Evolutionary conservation across 2,329 filamentous ascomycete genomes (phyloP).

Genomic region (Pezicula radicicola): DNA sequence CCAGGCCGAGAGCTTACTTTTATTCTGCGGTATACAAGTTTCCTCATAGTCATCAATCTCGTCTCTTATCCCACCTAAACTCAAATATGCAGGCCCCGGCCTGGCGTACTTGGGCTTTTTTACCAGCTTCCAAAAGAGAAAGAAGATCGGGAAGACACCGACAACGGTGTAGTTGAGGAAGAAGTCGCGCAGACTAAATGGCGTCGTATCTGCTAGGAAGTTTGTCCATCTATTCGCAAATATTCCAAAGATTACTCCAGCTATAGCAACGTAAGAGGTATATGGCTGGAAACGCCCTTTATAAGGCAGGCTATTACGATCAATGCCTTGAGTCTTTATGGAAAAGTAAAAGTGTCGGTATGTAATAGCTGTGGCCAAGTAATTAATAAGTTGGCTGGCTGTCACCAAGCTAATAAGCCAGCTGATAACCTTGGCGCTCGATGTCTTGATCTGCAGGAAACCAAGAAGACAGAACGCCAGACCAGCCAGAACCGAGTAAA

Average conservation of each 20-base stretch:
- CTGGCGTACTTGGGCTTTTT: slow-evolving; percentile 50
- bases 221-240: not conserved
- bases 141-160: slow-evolving; percentile 61
- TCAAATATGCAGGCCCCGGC: slow-evolving; percentile 31
- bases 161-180: slow-evolving; percentile 67
- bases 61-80: slow-evolving; percentile 1
- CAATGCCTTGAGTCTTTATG: slow-evolving; percentile 62
- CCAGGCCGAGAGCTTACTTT: not conserved
- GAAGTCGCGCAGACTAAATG: slow-evolving; percentile 37
- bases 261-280: not conserved
- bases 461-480: slow-evolving; percentile 67
- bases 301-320: slow-evolving; percentile 64
- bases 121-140: slow-evolving; percentile 66
- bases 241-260: not conserved
- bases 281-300: slow-evolving; percentile 26
- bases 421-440: slow-evolving; percentile 32
- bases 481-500: slow-evolving; percentile 63
- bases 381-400: slow-evolving; percentile 72
- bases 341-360: slow-evolving; percentile 72
- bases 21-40: not conserved
- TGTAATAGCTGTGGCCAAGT: slow-evolving; percentile 63
- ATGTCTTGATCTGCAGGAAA: slow-evolving; percentile 63
- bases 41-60: slow-evolving; percentile 6
- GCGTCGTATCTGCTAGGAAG: not conserved
- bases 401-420: slow-evolving; percentile 56